phyloP scores from a whole-genome alignment of 768 basidiomycete species.

The Mycena polygramma region DNA sequence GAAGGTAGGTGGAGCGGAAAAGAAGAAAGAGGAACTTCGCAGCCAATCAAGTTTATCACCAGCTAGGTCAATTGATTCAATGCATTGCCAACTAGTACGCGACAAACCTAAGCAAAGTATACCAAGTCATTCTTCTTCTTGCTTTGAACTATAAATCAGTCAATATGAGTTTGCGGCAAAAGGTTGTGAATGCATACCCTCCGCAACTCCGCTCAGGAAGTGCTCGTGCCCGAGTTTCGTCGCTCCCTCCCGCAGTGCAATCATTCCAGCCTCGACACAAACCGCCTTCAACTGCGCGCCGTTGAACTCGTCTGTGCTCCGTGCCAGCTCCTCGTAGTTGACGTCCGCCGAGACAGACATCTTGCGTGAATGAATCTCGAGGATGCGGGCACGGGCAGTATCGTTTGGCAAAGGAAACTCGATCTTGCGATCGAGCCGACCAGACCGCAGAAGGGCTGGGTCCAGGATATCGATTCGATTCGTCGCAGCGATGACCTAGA shows the following conservation, averaged over 20 bases:
- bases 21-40: not conserved
- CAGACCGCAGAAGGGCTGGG: slow-evolving; percentile 97
- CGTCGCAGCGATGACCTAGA: slow-evolving; percentile 96
- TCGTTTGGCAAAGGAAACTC: slow-evolving; percentile 98
- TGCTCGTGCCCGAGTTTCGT: slow-evolving; percentile 93
- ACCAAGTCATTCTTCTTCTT: slow-evolving; percentile 99
- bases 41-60: slow-evolving; percentile 3
- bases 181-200: slow-evolving; percentile 64
- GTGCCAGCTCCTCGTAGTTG: slow-evolving; percentile 96
- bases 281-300: slow-evolving; percentile 98
- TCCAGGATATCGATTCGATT: slow-evolving; percentile 99
- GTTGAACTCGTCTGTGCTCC: slow-evolving; percentile 98
- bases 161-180: slow-evolving; percentile 32
- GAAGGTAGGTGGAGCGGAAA: not conserved
- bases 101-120: slow-evolving; percentile 82
- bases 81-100: slow-evolving; percentile 17
- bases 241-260: slow-evolving; percentile 94
- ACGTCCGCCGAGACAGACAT: slow-evolving; percentile 91
- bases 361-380: slow-evolving; percentile 97
- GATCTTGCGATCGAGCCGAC: slow-evolving; percentile 97
- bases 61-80: not conserved
- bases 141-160: slow-evolving; percentile 82
- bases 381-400: slow-evolving; percentile 94
- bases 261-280: slow-evolving; percentile 99
- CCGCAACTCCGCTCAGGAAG: slow-evolving; percentile 92